Evolutionary conservation across 768 basidiomycete genomes (phyloP).

Genomic region (Russula earlei): DNA sequence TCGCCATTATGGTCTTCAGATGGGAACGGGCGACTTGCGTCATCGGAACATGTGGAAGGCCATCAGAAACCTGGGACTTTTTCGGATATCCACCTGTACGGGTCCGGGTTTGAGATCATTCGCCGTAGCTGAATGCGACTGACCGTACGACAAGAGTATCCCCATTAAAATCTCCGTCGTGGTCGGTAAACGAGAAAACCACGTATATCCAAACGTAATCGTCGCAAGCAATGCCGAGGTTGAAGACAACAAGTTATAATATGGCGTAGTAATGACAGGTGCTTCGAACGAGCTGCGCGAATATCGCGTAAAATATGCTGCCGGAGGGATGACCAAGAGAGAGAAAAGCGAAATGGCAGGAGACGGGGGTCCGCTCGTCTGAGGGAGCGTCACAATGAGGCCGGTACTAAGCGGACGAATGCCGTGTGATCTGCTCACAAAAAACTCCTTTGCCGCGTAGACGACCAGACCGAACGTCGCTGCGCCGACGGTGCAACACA

Average conservation of each 20-base stretch:
- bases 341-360: slow-evolving; percentile 49
- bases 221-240: slow-evolving; percentile 41
- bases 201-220: slow-evolving; percentile 46
- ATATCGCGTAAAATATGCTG: slow-evolving; percentile 55
- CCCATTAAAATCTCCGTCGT: slow-evolving; percentile 54
- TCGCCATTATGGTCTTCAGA: slow-evolving; percentile 83
- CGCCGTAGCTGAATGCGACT: slow-evolving; percentile 14
- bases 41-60: slow-evolving; percentile 23
- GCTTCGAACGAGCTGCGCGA: slow-evolving; percentile 41
- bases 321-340: slow-evolving; percentile 48
- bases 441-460: slow-evolving; percentile 47
- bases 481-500: slow-evolving; percentile 52
- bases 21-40: slow-evolving; percentile 44
- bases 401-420: neutral
- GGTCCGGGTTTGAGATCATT: neutral
- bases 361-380: slow-evolving; percentile 30
- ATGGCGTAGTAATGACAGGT: slow-evolving; percentile 42
- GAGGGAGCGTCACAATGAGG: neutral
- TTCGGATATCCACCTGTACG: slow-evolving; percentile 14
- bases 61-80: slow-evolving; percentile 13
- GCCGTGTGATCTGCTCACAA: slow-evolving; percentile 36
- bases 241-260: slow-evolving; percentile 52
- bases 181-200: slow-evolving; percentile 51
- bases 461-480: slow-evolving; percentile 54
- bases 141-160: slow-evolving; percentile 56